Evolutionary conservation across 73 alveolate species (phyloP).

Genomic region (Symbiodinium natans): DNA sequence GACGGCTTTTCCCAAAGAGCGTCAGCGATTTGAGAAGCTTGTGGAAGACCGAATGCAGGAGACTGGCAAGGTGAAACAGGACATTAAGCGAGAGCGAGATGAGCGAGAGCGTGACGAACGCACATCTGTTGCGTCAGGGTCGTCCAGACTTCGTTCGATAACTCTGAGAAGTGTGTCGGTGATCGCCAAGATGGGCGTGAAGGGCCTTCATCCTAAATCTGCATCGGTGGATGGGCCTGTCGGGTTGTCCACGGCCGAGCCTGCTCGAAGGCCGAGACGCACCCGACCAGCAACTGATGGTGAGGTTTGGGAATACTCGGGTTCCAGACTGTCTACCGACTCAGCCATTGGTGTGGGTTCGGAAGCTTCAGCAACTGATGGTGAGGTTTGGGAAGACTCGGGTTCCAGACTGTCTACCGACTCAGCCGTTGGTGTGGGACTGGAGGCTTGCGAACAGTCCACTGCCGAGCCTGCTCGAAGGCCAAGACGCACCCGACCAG

Average conservation of each 20-base stretch:
- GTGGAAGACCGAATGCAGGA: conserved; percentile 49
- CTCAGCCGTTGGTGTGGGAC: neutral
- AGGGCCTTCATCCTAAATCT: neutral
- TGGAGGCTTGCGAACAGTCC: neutral
- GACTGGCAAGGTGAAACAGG: conserved; percentile 31
- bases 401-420: neutral
- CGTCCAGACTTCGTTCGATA: neutral
- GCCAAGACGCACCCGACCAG: neutral
- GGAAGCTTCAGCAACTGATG: neutral
- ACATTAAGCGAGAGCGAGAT: conserved; percentile 12
- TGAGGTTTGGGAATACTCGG: neutral
- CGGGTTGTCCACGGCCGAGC: neutral
- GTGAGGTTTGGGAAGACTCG: neutral
- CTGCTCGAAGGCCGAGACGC: neutral
- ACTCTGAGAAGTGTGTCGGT: conserved; percentile 38
- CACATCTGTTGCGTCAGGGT: neutral
- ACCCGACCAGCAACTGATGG: neutral
- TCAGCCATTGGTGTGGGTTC: too few relatives aligned
- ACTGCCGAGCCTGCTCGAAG: neutral
- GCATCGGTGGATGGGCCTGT: neutral
- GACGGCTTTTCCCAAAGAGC: conserved; percentile 38
- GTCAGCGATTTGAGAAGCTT: conserved; percentile 42
- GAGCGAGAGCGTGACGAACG: neutral
- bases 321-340: neutral
- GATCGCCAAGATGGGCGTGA: conserved; percentile 82